These are phyloP conservation scores for Microglena sp. DNA, from an alignment of 139 green algal genomes.

Conservation along the genomic window DNA sequence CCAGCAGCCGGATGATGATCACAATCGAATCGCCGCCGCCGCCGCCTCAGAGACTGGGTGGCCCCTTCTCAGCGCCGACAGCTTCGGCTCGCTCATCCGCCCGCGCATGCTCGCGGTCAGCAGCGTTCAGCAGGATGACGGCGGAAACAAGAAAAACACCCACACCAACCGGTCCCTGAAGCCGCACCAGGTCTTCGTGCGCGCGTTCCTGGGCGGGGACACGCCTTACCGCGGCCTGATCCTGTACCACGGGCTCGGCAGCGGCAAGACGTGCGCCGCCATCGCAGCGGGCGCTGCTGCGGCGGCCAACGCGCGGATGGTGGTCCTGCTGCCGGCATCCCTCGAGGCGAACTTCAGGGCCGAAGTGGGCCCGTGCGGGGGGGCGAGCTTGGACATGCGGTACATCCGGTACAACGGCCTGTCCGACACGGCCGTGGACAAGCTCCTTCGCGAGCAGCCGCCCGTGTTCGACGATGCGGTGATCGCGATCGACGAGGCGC, in stretches of 20 bases:
- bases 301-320: not conserved
- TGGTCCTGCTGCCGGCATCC: constrained; percentile 9
- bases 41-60: too few relatives aligned
- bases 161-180: not conserved
- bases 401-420: constrained; percentile 12
- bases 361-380: constrained; percentile 6
- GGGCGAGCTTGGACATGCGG: not conserved
- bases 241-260: constrained; percentile 14
- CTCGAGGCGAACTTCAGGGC: constrained; percentile 1
- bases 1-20: too few relatives aligned
- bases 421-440: not conserved
- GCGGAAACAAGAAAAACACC: not conserved
- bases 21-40: too few relatives aligned
- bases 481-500: constrained; percentile 14
- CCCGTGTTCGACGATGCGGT: constrained; percentile 6
- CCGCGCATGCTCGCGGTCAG: too few relatives aligned
- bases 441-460: not conserved
- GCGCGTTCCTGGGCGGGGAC: not conserved
- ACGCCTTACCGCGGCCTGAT: constrained; percentile 13
- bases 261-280: constrained; percentile 11
- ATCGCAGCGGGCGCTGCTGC: constrained; percentile 5
- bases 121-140: too few relatives aligned
- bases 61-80: too few relatives aligned
- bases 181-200: constrained; percentile 2
- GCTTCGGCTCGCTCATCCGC: too few relatives aligned